Evolutionary conservation across 352 stramenopile genomes (phyloP).

Genomic region (Blastocystis sp.): DNA sequence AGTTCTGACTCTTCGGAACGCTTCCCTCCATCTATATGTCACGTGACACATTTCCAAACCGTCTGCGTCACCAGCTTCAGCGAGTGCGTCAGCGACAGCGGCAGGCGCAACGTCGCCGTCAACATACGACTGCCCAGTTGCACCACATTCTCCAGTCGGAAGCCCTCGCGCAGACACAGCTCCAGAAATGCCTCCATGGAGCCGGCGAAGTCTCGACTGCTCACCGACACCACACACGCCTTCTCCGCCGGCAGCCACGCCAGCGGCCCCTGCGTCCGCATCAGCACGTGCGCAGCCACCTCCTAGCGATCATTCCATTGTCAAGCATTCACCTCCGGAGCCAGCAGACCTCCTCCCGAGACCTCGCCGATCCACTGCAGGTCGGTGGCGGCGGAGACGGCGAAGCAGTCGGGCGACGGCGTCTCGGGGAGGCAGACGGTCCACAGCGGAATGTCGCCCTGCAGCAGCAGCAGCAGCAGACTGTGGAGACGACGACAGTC

Average conservation of each 20-base stretch:
- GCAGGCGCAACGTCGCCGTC: background rate
- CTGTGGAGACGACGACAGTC: background rate
- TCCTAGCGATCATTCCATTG: no score
- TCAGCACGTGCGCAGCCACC: no score
- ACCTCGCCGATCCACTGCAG: background rate
- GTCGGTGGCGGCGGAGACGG: background rate
- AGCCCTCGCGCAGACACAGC: background rate
- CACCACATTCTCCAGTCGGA: background rate
- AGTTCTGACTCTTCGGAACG: background rate
- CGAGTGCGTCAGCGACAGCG: background rate
- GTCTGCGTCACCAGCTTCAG: constrained; percentile 1
- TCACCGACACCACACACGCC: no score
- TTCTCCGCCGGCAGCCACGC: no score
- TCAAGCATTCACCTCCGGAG: no score
- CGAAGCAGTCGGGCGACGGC: background rate
- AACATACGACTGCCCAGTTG: background rate
- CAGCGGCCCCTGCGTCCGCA: no score
- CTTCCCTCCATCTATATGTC: background rate
- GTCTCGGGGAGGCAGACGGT: background rate
- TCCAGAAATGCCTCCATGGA: background rate
- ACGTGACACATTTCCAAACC: background rate
- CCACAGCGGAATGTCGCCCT: background rate
- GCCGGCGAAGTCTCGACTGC: no score
- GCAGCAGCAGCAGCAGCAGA: background rate
- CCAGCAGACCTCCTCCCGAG: no score